These are phyloP conservation scores for Ailanthus altissimus DNA, from an alignment of 345 rosid genomes.

Conservation along the genomic window DNA sequence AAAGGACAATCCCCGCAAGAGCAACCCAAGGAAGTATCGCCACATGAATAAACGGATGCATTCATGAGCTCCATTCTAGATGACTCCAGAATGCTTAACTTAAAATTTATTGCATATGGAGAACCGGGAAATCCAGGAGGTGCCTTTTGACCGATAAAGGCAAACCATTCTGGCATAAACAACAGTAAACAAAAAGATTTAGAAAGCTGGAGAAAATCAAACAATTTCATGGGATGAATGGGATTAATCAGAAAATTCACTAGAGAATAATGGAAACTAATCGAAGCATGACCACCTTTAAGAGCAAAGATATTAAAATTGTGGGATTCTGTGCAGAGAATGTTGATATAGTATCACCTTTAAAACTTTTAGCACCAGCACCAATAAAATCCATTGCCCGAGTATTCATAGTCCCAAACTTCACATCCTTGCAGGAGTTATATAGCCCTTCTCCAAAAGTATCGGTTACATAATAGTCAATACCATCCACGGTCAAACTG, in stretches of 20 bases:
- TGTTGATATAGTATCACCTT: conserved; percentile 51
- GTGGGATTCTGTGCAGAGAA: neutral
- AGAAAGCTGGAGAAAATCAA: neutral
- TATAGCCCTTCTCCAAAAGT: conserved; percentile 86
- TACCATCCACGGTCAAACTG: conserved; percentile 83
- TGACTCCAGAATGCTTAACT: conserved; percentile 48
- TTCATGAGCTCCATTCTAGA: conserved; percentile 82
- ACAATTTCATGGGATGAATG: neutral
- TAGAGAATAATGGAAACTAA: neutral
- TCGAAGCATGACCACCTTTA: conserved; percentile 15
- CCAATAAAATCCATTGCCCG: conserved; percentile 88
- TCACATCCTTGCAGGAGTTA: conserved; percentile 92
- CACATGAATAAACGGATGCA: conserved; percentile 78
- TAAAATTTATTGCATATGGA: conserved; percentile 81
- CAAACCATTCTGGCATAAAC: conserved; percentile 78
- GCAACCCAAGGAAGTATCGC: conserved; percentile 86
- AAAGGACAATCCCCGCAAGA: conserved; percentile 98
- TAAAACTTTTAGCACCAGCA: conserved; percentile 85
- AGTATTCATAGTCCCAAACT: conserved; percentile 97
- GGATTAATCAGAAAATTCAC: conserved; percentile 2
- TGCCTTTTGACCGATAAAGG: conserved; percentile 86
- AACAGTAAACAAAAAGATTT: conserved; percentile 20
- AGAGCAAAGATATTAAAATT: neutral
- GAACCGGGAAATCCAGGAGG: conserved; percentile 79
- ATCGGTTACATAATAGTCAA: conserved; percentile 66